Percentiles rank a stretch among this genome's conserved stretches.
Conservation (phyloP, 148 eudicot species). For the Mesembryanthemum crystallinum region DNA sequence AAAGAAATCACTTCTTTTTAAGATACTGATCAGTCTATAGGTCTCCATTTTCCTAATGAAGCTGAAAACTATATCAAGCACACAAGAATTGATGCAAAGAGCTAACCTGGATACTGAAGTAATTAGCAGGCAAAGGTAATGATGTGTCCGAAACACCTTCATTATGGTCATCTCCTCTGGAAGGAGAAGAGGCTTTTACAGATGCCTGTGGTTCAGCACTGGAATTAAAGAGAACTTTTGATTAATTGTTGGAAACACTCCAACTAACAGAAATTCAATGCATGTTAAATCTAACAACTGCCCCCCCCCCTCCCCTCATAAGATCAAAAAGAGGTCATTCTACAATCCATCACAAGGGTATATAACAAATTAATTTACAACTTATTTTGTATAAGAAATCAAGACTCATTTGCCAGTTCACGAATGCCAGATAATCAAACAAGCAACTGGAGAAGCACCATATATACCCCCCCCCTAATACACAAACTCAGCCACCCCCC, state of each 20-base stretch:
- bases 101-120: conserved; percentile 36
- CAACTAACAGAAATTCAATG: background rate
- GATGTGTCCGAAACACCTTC: conserved; percentile 39
- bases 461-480: no score
- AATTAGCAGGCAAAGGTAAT: conserved; percentile 29
- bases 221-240: conserved; percentile 26
- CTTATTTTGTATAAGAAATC: background rate
- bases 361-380: no score
- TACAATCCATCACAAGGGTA: background rate
- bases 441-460: background rate
- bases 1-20: background rate
- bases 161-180: conserved; percentile 37
- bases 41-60: conserved; percentile 14
- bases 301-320: no score
- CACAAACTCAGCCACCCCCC: background rate
- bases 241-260: background rate
- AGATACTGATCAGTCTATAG: background rate
- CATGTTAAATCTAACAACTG: background rate
- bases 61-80: background rate
- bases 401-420: background rate
- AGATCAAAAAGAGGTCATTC: background rate
- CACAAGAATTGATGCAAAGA: conserved; percentile 9
- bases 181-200: conserved; percentile 36
- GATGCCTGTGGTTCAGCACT: conserved; percentile 53
- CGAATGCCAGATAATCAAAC: background rate